Base-by-base conservation (phyloP, 352 stramenopile genomes). In the Pythium chondricola region DNA sequence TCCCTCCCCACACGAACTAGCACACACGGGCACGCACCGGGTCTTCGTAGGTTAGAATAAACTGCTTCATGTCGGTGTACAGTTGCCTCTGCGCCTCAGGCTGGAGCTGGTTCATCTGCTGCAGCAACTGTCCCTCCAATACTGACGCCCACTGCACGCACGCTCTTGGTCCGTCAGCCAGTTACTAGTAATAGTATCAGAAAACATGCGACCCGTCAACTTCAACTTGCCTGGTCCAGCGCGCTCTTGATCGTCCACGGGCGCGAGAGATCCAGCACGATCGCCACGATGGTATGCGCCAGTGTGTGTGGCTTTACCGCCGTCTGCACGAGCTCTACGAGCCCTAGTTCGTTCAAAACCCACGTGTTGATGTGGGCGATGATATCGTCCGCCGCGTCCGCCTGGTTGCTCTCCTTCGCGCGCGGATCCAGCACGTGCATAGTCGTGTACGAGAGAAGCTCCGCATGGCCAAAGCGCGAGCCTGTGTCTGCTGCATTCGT, bases 241-340 rank as follows among this genome's bases (percentile, higher is more conserved):
- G 73, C 71, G 48, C 61, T 77, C 62, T 93, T 89, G 61, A 93
- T 87, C 24, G 76, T 86, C 82, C 82, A 93, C 10, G 76, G 78
- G 22, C 73, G 65, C 33, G 74, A 87, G 33, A 87, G 50, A 60
- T 93, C 82, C 37, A 90, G 32, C 35, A 86, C 74, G 41, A 93
- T 70, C 0, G 57, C 69, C 18, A 77, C 64, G 30, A 88, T 71
- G 3, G 74, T 93, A 59, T 93, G 47, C 31, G 39, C 33, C 24
- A 89, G 63, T 11, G 57, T 61, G 20, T 75, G 48, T 0, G 76
- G 71, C 49, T 89, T 83, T 22, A 88, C 46, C 2, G 79, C 72
- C 20, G 83, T 83, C 43, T 64, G 65, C 2, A 89, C 63, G n/a
- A 93, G 72, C 48, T 84, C 72, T 26, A 77, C 76, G 5, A 89